A percentile compares a stretch with the other conserved stretches of the same genome.
phyloP scores from a whole-genome alignment of 2,329 filamentous ascomycete species.

The Fusarium sp. region DNA sequence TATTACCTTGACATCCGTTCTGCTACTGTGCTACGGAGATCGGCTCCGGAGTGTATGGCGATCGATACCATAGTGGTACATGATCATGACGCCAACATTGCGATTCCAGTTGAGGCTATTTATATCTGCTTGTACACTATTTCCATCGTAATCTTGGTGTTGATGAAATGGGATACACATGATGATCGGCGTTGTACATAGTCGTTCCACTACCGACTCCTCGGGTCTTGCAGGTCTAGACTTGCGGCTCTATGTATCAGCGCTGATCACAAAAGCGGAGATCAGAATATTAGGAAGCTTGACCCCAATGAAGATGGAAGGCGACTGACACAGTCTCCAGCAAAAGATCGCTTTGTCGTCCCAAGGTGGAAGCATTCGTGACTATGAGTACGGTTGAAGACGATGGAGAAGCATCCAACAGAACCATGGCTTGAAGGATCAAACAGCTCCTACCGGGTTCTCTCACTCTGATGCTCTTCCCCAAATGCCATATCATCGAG shows the following conservation, averaged over 20 bases:
- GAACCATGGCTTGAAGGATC: neutral
- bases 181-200: neutral
- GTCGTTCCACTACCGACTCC: neutral
- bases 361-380: neutral
- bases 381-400: neutral
- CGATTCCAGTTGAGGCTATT: neutral
- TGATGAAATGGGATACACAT: neutral
- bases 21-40: neutral
- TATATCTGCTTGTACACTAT: accelerated
- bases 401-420: too few relatives aligned
- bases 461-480: neutral
- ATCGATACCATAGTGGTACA: too few relatives aligned
- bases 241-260: neutral
- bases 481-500: neutral
- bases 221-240: neutral
- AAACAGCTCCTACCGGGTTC: neutral
- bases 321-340: neutral
- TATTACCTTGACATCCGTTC: too few relatives aligned
- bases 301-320: too few relatives aligned
- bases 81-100: neutral
- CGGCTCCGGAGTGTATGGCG: neutral
- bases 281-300: neutral
- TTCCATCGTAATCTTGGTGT: neutral
- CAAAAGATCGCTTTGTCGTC: neutral
- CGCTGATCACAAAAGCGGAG: neutral